phyloP scores from a whole-genome alignment of 192 early-diverging fungal species.

The Backusella mclennaniae region DNA sequence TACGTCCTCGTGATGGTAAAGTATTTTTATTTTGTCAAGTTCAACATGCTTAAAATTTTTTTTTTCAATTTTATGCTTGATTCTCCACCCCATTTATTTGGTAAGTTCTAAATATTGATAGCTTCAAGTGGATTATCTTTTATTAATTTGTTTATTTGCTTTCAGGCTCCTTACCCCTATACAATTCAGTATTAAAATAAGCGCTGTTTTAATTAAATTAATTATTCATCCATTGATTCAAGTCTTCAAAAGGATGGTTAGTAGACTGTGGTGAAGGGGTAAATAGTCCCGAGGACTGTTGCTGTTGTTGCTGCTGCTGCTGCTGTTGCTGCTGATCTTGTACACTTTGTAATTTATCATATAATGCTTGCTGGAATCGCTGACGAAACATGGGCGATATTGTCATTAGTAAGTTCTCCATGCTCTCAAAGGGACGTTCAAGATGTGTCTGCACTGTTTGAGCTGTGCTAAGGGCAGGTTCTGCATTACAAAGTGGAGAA shows the following conservation, averaged over 20 bases:
- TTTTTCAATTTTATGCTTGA: no score
- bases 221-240: constrained; percentile 14
- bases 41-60: no score
- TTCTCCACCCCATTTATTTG: no score
- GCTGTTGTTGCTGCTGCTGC: constrained; percentile 6
- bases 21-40: no score
- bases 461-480: not conserved
- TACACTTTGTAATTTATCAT: constrained; percentile 31
- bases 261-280: not conserved
- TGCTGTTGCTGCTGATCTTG: constrained; percentile 9
- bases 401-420: constrained; percentile 40
- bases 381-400: constrained; percentile 36
- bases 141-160: no score
- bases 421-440: constrained; percentile 39
- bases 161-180: no score
- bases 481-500: constrained; percentile 7
- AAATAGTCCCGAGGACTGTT: not conserved
- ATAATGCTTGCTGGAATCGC: constrained; percentile 34
- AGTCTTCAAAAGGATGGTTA: constrained; percentile 7
- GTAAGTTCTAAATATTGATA: no score
- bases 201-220: not conserved
- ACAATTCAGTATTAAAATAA: not conserved
- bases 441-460: constrained; percentile 13
- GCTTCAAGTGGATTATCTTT: no score
- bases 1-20: no score